Evolutionary conservation across 164 flowering plant species (phyloP), one percentile per base, ranked within the genome.

Genomic region (Nymphaea colorata): DNA sequence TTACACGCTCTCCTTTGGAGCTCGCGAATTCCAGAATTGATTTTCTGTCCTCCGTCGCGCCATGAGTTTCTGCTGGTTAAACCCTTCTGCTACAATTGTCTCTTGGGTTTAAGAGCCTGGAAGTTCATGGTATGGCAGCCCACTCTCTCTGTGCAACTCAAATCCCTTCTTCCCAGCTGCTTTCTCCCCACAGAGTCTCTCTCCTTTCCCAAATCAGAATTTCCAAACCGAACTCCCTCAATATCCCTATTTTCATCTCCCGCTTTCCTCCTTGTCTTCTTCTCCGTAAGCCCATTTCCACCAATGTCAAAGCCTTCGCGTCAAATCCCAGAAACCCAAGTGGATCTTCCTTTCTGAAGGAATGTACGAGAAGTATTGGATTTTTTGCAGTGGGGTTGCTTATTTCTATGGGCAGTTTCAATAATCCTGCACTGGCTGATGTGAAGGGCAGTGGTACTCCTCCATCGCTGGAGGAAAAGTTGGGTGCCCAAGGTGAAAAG

Each of bases 321-420:
- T 42, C 65, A 44, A 51, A 51, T 4, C 12, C 15, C 57, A 51
- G 4, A 10, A 59, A 36, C 18, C 44, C 4, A 16, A 66, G 75
- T 71, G 73, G 66, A 16, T 67, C 62, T 41, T 66, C 63, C 12
- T 15, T 82, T 59, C 64, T 76, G 44, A 79, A 73, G 17, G 0
- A 63, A 68, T 59, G 74, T n/a, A 66, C 74, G 3, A 77, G 77
- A 64, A 86, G 78, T 62, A n/a, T 79, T 3, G 83, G 77, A 14
- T 16, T 79, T 76, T 75, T 85, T 44, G 73, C 90, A 64, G 69
- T 87, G 74, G 89, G 95, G 75, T 82, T 90, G 6, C 69, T 89
- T 45, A 44, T 89, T 17, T 82, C 86, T 64, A 51, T 82, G 75
- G 87, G 87, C 42, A 75, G 68, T 64, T 65, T 82, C 36, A 64